Base-by-base conservation (phyloP, 306 rosid genomes). In the Potentilla sterilis region DNA sequence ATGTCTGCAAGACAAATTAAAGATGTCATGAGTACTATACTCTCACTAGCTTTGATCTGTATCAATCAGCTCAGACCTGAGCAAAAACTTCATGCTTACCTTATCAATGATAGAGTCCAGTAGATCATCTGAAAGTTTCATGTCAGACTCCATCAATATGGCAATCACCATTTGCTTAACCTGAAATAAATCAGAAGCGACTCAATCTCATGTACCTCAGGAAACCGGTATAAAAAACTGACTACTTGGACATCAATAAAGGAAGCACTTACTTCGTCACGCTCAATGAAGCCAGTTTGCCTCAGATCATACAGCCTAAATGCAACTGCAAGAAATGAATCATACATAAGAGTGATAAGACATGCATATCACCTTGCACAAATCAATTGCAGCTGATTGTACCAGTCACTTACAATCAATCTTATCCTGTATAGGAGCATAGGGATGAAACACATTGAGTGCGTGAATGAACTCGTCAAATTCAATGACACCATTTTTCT, bases 161-260 rank as follows among this genome's bases (percentile, higher is more conserved):
- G 96, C 98, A 69, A 75, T 42, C 32, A 93, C 90, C 98, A 93
- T 93, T 86, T 88, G 91, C 88, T 87, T 93, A 44, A 93, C 90
- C 97, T 93, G 70, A 79, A 81, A 85, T 58, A 82, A 84, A 64
- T 64, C 64, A 69, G 68, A 69, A 35, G 73, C 48, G 67, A 74
- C 28, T 79, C 32, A 80, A 80, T 38, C 37, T 47, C 5, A 5
- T 16, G 41, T 41, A n/a, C 63, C 69, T 4, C 10, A 10, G 2
- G 21, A 62, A 64, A 47, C 43, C 51, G 71, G 52, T 37, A 41
- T 4, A 15, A 13, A 16, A 15, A 64, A 75, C 46, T n/a, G 4
- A 35, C 59, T 59, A 51, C 8, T 41, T 14, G 28, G 73, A 64
- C 9, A 69, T 51, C 34, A 13, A 34, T 37, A 14, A 28, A 58